Evolutionary conservation across 116 monocot genomes (phyloP).

Genomic region (Phalaenopsis hybrid): DNA sequence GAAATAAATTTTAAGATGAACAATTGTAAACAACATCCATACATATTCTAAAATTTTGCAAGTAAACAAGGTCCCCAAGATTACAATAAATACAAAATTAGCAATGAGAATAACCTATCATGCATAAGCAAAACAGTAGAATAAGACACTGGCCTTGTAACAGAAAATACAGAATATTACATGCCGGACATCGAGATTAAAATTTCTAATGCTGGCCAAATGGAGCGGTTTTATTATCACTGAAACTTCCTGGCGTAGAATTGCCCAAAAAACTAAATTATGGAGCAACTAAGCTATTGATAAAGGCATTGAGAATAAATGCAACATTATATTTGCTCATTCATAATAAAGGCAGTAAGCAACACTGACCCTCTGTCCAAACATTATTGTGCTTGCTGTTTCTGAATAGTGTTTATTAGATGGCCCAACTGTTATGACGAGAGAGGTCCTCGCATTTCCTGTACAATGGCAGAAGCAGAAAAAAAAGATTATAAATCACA

Average conservation of each 20-base stretch:
- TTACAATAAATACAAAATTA: background rate
- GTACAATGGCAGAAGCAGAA: slow-evolving; percentile 5
- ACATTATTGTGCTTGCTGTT: slow-evolving; percentile 79
- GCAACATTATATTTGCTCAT: background rate
- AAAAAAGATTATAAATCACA: background rate
- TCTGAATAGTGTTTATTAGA: slow-evolving; percentile 54
- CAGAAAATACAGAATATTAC: background rate
- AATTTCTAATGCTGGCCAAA: background rate
- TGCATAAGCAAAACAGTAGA: background rate
- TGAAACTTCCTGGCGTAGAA: background rate
- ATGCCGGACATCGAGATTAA: background rate
- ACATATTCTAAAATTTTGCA: background rate
- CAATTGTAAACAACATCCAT: background rate
- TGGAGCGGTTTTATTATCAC: background rate
- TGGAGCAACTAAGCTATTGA: background rate
- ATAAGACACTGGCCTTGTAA: background rate
- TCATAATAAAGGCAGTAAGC: slow-evolving; percentile 1
- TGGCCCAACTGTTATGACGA: slow-evolving; percentile 68
- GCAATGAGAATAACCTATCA: background rate
- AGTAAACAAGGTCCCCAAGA: background rate
- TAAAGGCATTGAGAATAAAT: background rate
- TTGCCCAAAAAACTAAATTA: background rate
- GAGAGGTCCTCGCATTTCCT: slow-evolving; percentile 83
- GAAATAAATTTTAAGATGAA: background rate
- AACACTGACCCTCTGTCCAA: slow-evolving; percentile 70